These are phyloP conservation scores for Prunus mongolica DNA, from an alignment of 306 rosid species.

Conservation along the genomic window DNA sequence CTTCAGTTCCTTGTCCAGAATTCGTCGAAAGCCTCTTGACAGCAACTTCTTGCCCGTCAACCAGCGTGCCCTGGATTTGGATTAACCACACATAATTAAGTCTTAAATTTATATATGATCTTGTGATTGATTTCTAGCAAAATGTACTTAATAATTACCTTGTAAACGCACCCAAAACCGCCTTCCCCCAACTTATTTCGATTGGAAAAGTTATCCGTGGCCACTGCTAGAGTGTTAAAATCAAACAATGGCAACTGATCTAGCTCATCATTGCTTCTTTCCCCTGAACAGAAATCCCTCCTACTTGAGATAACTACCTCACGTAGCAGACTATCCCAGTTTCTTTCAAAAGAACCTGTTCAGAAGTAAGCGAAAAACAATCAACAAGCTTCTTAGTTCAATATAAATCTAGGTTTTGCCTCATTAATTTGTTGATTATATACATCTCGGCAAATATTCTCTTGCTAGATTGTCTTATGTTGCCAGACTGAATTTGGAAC, in stretches of 20 bases:
- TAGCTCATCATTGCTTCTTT: slow-evolving; percentile 39
- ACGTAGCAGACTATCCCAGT: slow-evolving; percentile 24
- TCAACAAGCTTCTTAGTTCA: not conserved
- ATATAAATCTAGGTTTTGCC: not conserved
- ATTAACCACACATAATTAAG: not conserved
- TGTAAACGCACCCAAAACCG: slow-evolving; percentile 67
- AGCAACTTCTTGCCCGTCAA: slow-evolving; percentile 1
- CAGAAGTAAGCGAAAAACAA: slow-evolving; percentile 8
- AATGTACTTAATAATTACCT: not conserved
- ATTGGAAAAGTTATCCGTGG: slow-evolving; percentile 30
- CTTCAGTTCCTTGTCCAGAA: slow-evolving; percentile 22
- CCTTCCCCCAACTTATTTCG: slow-evolving; percentile 67
- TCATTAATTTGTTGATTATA: not conserved
- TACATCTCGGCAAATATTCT: too few species aligned
- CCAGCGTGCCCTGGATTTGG: not conserved
- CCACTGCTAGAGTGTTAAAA: slow-evolving; percentile 39
- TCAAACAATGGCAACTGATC: slow-evolving; percentile 48
- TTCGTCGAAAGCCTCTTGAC: slow-evolving; percentile 6
- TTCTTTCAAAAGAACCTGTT: slow-evolving; percentile 44
- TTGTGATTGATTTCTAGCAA: not conserved
- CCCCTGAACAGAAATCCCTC: slow-evolving; percentile 19
- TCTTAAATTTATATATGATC: not conserved
- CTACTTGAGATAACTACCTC: slow-evolving; percentile 4
- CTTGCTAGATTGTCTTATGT: too few species aligned
- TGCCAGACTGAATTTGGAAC: not conserved